Conservation (phyloP, 2,329 filamentous ascomycete species). For the Pseudogymnoascus sp. region DNA sequence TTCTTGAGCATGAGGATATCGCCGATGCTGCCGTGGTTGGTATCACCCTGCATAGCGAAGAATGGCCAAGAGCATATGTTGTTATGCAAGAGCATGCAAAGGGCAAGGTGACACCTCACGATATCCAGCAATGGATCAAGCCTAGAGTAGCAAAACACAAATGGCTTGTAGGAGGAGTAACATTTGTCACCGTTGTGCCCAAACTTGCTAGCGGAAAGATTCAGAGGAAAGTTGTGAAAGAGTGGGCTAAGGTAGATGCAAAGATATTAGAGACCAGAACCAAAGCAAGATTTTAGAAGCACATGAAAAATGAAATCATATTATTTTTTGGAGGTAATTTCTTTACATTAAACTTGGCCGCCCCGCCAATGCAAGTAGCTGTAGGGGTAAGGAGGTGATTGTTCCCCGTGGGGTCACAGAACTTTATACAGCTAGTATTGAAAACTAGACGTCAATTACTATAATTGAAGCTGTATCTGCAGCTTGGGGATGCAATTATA, state of each 20-base stretch:
- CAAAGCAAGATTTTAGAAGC: constrained; percentile 11
- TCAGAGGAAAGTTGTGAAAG: constrained; percentile 44
- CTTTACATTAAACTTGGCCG: not conserved
- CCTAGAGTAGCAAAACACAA: constrained; percentile 44
- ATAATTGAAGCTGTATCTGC: not conserved
- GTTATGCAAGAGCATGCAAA: constrained; percentile 38
- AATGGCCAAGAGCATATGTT: constrained; percentile 47
- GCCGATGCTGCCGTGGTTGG: constrained; percentile 49
- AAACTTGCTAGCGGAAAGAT: constrained; percentile 52
- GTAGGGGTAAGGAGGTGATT: too few relatives aligned
- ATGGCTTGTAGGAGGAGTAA: constrained; percentile 41
- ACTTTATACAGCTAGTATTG: not conserved
- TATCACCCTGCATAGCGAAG: constrained; percentile 39
- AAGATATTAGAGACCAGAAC: constrained; percentile 22
- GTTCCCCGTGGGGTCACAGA: too few relatives aligned
- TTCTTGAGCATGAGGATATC: constrained; percentile 43
- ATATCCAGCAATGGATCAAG: constrained; percentile 42
- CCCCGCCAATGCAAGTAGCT: not conserved
- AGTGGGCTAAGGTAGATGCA: constrained; percentile 48
- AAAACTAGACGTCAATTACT: not conserved
- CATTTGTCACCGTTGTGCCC: constrained; percentile 48
- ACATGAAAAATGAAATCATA: not conserved
- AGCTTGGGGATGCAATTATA: not conserved
- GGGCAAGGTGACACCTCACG: constrained; percentile 38
- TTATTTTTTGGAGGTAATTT: not conserved